A percentile compares a stretch with the other conserved stretches of the same genome.
Conservation (phyloP, 164 flowering plant genomes). For the Taxillus chinensis region DNA sequence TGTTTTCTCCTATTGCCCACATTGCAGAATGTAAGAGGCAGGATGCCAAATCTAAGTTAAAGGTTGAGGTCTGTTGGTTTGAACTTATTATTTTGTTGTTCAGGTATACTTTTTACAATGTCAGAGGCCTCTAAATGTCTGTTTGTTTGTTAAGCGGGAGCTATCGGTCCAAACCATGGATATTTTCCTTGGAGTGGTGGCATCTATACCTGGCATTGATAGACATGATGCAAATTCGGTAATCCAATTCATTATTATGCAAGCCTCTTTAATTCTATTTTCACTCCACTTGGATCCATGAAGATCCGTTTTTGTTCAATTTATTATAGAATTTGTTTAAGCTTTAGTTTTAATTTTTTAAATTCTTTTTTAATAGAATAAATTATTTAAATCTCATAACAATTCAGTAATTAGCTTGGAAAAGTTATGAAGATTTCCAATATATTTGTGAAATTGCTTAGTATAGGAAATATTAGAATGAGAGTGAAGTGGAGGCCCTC, state of each 20-base stretch:
- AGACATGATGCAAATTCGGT: conserved; percentile 86
- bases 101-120: background rate
- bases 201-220: conserved; percentile 74
- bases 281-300: no score
- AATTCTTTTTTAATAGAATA: no score
- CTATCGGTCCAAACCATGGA: conserved; percentile 63
- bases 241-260: conserved; percentile 10
- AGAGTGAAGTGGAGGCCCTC: background rate
- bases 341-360: no score
- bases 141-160: conserved; percentile 40
- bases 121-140: background rate
- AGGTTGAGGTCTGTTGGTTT: conserved; percentile 53
- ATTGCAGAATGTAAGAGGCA: conserved; percentile 68
- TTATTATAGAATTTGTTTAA: no score
- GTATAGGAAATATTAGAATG: background rate
- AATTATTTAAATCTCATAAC: no score
- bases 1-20: conserved; percentile 4
- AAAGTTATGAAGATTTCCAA: background rate
- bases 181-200: conserved; percentile 45
- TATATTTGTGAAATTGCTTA: background rate
- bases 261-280: background rate
- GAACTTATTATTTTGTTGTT: conserved; percentile 5
- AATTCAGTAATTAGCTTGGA: no score
- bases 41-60: conserved; percentile 50
- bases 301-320: no score